Percentiles rank a stretch among this genome's conserved stretches.
phyloP scores from a whole-genome alignment of 768 basidiomycete species.

The Leccinellum rugosiceps region DNA sequence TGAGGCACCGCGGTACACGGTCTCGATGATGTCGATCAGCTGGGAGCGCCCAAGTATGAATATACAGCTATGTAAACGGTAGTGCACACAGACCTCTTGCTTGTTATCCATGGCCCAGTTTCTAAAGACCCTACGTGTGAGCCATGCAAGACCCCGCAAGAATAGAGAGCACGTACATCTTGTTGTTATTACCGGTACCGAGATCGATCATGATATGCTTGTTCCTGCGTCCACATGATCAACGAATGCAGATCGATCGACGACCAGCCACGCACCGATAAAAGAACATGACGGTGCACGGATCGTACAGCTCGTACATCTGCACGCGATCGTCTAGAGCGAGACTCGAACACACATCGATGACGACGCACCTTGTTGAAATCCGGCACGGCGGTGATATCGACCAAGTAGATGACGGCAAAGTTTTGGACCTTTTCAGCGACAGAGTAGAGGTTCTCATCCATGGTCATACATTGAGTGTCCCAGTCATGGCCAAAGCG shows the following conservation, averaged over 20 bases:
- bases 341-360: background rate
- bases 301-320: conserved; percentile 99
- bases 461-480: conserved; percentile 96
- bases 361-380: conserved; percentile 80
- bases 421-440: conserved; percentile 98
- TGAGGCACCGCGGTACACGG: conserved; percentile 95
- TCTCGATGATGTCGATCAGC: conserved; percentile 98
- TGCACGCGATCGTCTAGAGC: conserved; percentile 27
- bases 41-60: conserved; percentile 27
- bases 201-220: conserved; percentile 99
- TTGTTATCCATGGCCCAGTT: conserved; percentile 99
- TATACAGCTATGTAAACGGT: background rate
- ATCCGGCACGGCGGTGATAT: conserved; percentile 96
- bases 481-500: conserved; percentile 96
- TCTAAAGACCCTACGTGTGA: conserved; percentile 39
- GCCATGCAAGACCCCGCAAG: background rate
- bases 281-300: conserved; percentile 98
- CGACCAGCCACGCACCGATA: conserved; percentile 63
- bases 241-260: background rate
- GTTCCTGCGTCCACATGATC: conserved; percentile 51
- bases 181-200: conserved; percentile 99
- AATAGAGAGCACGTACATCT: conserved; percentile 65
- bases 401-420: conserved; percentile 92
- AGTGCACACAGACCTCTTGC: conserved; percentile 68
- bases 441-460: conserved; percentile 89